phyloP scores from a whole-genome alignment of 495 filamentous ascomycete species.

The Tuber calosporum region DNA sequence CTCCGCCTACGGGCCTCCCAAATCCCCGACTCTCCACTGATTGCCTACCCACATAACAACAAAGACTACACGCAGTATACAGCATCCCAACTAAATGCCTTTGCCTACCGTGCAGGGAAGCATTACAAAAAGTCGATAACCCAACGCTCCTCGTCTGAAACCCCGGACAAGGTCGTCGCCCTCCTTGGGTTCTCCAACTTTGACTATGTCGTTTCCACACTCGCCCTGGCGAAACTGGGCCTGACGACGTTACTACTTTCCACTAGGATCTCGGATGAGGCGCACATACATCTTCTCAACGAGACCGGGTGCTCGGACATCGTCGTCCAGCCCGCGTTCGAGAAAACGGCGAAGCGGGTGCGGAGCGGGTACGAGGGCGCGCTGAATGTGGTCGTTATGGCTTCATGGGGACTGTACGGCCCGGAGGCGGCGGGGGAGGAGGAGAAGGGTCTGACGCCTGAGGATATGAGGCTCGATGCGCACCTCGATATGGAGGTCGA shows the following conservation, averaged over 20 bases:
- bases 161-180: slow-evolving; percentile 44
- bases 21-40: slow-evolving; percentile 3
- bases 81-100: slow-evolving; percentile 22
- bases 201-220: slow-evolving; percentile 52
- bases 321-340: slow-evolving; percentile 46
- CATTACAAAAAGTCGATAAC: slow-evolving; percentile 22
- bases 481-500: slow-evolving; percentile 44
- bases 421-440: slow-evolving; percentile 35
- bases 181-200: slow-evolving; percentile 53
- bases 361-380: slow-evolving; percentile 42
- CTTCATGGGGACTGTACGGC: slow-evolving; percentile 43
- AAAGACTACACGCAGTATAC: slow-evolving; percentile 24
- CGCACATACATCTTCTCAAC: slow-evolving; percentile 50
- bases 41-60: slow-evolving; percentile 20
- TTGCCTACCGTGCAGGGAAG: slow-evolving; percentile 29
- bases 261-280: slow-evolving; percentile 50
- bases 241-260: slow-evolving; percentile 56
- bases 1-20: slow-evolving; percentile 16
- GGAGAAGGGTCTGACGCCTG: slow-evolving; percentile 19
- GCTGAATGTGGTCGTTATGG: slow-evolving; percentile 40
- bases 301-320: slow-evolving; percentile 47
- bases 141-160: slow-evolving; percentile 29
- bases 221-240: slow-evolving; percentile 54
- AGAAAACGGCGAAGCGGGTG: slow-evolving; percentile 46
- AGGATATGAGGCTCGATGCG: slow-evolving; percentile 33